Conservation (phyloP, 345 rosid species). For the Moricandia moricandioides region DNA sequence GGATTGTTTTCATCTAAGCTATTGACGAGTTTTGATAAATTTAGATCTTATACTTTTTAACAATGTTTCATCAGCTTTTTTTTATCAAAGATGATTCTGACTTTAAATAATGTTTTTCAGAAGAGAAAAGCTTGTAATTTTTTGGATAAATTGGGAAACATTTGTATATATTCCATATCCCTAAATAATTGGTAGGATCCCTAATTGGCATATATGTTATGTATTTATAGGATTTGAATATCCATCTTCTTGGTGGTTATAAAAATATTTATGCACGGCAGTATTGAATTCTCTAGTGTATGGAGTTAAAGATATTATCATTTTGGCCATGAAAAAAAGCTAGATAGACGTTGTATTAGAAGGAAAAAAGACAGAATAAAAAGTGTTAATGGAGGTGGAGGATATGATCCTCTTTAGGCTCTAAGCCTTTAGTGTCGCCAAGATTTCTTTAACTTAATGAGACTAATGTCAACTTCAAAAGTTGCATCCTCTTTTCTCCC, state of each 20-base stretch:
- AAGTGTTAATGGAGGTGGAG: neutral
- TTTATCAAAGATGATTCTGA: too few species aligned
- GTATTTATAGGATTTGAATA: neutral
- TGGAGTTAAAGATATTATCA: neutral
- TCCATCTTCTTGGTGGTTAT: neutral
- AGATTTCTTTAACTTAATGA: neutral
- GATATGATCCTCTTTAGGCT: neutral
- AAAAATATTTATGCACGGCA: neutral
- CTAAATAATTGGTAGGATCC: neutral
- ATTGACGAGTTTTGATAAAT: too few species aligned
- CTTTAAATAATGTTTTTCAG: too few species aligned
- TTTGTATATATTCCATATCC: neutral
- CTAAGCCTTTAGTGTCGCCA: neutral
- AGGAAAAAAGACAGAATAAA: neutral
- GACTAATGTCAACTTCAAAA: slow-evolving; percentile 18
- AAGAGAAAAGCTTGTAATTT: too few species aligned
- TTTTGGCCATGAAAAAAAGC: neutral
- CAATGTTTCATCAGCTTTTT: too few species aligned
- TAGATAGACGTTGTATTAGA: neutral
- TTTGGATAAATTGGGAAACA: neutral
- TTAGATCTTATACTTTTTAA: too few species aligned
- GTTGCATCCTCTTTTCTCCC: neutral
- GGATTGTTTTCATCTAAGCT: too few species aligned
- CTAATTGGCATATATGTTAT: neutral
- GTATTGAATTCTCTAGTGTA: neutral